A percentile compares a stretch with the other conserved stretches of the same genome.
These are phyloP conservation scores for Aspergillus puulaauensis DNA, from an alignment of 2,329 filamentous ascomycete genomes.

Conservation along the genomic window DNA sequence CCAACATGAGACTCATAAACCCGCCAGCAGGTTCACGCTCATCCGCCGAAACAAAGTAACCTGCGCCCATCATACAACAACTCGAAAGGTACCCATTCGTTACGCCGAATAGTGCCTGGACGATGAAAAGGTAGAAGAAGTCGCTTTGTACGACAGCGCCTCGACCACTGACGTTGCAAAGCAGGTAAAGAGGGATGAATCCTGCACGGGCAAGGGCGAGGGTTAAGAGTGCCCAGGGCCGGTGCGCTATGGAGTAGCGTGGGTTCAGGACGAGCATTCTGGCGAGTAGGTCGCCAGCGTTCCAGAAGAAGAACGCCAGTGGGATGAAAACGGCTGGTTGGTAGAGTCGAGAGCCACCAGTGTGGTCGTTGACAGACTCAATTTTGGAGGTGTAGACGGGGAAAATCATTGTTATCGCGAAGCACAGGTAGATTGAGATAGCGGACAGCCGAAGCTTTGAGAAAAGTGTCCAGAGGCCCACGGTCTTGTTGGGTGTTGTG, in stretches of 20 bases:
- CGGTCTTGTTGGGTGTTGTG: constrained; percentile 39
- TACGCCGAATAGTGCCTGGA: constrained; percentile 80
- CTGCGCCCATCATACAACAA: constrained; percentile 87
- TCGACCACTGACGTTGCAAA: constrained; percentile 81
- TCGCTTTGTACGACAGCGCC: constrained; percentile 77
- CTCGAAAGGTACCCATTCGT: constrained; percentile 86
- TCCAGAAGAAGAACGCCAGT: constrained; percentile 90
- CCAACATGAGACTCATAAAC: constrained; percentile 92
- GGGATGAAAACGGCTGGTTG: constrained; percentile 79
- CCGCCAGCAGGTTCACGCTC: constrained; percentile 87
- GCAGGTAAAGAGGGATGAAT: constrained; percentile 80
- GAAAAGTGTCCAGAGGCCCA: constrained; percentile 67
- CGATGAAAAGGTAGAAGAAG: constrained; percentile 79
- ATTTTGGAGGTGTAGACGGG: constrained; percentile 83
- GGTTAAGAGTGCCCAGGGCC: constrained; percentile 67
- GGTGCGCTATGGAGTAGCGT: constrained; percentile 56
- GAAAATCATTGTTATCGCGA: constrained; percentile 87
- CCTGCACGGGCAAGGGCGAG: constrained; percentile 63
- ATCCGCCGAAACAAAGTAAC: constrained; percentile 74
- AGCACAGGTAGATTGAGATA: constrained; percentile 75
- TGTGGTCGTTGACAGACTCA: constrained; percentile 45
- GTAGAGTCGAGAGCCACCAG: constrained; percentile 56
- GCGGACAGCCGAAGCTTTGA: constrained; percentile 77
- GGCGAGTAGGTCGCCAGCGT: constrained; percentile 78
- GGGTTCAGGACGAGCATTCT: constrained; percentile 66